phyloP scores from a whole-genome alignment of 1,139 yeast genomes.

The Yamadazyma atlantica region DNA sequence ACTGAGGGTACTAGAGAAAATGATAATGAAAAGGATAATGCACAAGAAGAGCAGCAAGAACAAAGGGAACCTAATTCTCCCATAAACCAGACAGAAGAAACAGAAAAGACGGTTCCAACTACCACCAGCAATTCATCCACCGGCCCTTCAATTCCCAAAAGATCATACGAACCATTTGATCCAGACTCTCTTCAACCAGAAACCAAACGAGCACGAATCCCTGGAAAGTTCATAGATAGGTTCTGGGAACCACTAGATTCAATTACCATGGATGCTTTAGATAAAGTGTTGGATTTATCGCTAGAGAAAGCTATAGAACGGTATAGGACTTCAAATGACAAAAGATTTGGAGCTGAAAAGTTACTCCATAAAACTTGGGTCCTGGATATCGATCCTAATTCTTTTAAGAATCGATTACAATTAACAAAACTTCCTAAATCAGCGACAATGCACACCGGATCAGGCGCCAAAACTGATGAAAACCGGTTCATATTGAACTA shows the following conservation, averaged over 20 bases:
- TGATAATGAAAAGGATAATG: conserved; percentile 2
- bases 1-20: conserved; percentile 1
- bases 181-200: conserved; percentile 17
- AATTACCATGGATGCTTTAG: conserved; percentile 22
- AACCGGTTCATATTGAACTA: conserved; percentile 24
- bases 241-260: conserved; percentile 35
- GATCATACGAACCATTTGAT: conserved; percentile 12
- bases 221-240: conserved; percentile 33
- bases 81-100: too few relatives aligned
- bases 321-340: conserved; percentile 18
- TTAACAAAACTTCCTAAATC: conserved; percentile 37
- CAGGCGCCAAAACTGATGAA: conserved; percentile 17
- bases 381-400: conserved; percentile 20
- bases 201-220: conserved; percentile 20
- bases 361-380: conserved; percentile 33
- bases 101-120: too few relatives aligned
- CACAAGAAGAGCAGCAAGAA: neutral
- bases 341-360: conserved; percentile 27
- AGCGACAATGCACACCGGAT: conserved; percentile 17
- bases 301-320: conserved; percentile 31
- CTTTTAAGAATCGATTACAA: conserved; percentile 33
- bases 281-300: conserved; percentile 30
- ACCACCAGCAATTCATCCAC: too few relatives aligned
- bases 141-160: neutral
- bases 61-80: too few relatives aligned